phyloP scores from a whole-genome alignment of 768 basidiomycete genomes.

The Xerocomellus dryophilus region DNA sequence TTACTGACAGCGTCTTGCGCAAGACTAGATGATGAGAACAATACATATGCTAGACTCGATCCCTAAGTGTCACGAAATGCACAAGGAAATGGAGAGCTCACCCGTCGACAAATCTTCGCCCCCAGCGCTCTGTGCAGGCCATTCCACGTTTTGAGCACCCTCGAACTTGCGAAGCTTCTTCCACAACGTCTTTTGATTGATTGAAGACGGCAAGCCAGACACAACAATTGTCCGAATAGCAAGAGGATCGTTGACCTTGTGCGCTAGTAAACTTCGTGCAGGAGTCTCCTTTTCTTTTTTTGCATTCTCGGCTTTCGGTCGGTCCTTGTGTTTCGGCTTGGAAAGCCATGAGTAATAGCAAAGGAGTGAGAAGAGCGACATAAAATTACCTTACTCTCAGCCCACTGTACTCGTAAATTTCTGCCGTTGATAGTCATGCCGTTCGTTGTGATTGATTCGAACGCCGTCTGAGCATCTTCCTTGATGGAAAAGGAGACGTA shows the following conservation, averaged over 20 bases:
- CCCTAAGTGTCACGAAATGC: background rate
- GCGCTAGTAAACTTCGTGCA: conserved; percentile 32
- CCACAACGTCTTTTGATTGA: conserved; percentile 71
- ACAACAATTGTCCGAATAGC: conserved; percentile 80
- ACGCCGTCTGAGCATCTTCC: conserved; percentile 81
- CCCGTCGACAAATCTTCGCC: conserved; percentile 55
- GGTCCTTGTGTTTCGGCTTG: conserved; percentile 46
- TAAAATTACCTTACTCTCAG: conserved; percentile 64
- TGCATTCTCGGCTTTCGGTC: conserved; percentile 27
- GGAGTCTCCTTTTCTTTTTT: conserved; percentile 43
- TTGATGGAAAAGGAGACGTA: conserved; percentile 89
- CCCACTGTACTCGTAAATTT: conserved; percentile 74
- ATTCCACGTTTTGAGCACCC: conserved; percentile 75
- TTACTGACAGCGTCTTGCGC: conserved; percentile 73
- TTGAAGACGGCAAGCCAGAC: conserved; percentile 61
- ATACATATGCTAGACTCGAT: conserved; percentile 55
- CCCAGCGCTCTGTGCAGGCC: conserved; percentile 48
- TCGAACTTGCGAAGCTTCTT: conserved; percentile 81
- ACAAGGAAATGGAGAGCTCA: conserved; percentile 16
- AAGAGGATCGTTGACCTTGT: conserved; percentile 59
- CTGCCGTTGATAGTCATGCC: conserved; percentile 67
- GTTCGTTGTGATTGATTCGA: conserved; percentile 60
- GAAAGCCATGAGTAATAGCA: background rate
- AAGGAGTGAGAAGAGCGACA: background rate
- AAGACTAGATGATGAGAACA: conserved; percentile 64